Percentiles rank a stretch among this genome's conserved stretches.
Conservation (phyloP, 1,284 basidiomycete species). For the Boletellus deceptivus region DNA sequence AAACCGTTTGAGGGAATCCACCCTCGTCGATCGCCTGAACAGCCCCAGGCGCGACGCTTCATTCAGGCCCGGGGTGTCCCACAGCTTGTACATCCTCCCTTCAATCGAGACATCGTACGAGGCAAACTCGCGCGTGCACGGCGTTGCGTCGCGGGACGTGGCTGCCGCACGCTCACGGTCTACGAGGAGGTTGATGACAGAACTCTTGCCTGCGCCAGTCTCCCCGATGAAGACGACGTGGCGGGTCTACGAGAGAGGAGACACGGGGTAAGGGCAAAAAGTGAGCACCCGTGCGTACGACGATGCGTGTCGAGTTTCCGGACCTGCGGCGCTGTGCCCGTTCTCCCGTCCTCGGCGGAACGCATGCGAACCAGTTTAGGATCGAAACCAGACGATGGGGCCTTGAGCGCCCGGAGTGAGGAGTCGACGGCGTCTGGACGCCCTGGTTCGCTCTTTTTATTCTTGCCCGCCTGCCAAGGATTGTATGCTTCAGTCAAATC, state of each 20-base stretch:
- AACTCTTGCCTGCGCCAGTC: conserved; percentile 26
- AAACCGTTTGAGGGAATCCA: conserved; percentile 12
- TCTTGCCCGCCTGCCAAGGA: too few relatives aligned
- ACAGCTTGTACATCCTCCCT: conserved; percentile 15
- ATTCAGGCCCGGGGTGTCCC: conserved; percentile 33
- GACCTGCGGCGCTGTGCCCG: conserved; percentile 11
- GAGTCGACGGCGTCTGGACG: too few relatives aligned
- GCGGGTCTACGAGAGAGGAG: conserved; percentile 11
- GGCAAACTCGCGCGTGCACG: conserved; percentile 19
- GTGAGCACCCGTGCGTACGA: conserved; percentile 1
- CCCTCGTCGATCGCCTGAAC: conserved; percentile 6
- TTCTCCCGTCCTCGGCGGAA: background rate
- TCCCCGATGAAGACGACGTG: conserved; percentile 32
- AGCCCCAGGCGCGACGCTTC: conserved; percentile 4
- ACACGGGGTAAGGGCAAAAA: too few relatives aligned
- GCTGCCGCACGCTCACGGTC: background rate
- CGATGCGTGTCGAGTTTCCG: background rate
- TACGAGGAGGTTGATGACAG: conserved; percentile 29
- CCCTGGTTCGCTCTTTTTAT: too few relatives aligned
- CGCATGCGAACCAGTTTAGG: background rate
- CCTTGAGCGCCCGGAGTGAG: background rate
- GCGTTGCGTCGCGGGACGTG: conserved; percentile 15
- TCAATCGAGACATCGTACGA: conserved; percentile 16
- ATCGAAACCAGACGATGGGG: background rate
- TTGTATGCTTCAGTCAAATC: background rate